phyloP scores from a whole-genome alignment of 352 stramenopile species.

The Globisporangium nunn region DNA sequence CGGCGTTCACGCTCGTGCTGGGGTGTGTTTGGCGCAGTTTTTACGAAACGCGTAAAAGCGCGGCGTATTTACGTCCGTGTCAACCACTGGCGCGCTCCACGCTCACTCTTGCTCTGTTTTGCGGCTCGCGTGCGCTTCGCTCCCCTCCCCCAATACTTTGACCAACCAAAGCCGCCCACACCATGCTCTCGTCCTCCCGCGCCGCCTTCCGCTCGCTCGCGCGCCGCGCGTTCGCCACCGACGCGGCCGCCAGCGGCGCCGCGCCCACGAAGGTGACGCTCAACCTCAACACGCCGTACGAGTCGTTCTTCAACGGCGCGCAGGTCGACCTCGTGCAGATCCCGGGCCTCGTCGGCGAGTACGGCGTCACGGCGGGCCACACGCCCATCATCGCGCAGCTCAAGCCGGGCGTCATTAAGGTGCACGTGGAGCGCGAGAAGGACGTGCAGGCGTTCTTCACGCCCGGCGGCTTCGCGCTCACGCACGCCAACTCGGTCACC shows the following conservation, averaged over 20 bases:
- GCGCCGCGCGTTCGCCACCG: conserved; percentile 41
- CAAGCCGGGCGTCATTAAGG: conserved; percentile 93
- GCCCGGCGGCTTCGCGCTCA: conserved; percentile 94
- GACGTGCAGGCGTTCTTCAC: conserved; percentile 97
- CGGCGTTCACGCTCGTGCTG: too few relatives aligned
- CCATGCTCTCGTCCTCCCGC: conserved; percentile 48
- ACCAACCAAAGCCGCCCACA: neutral
- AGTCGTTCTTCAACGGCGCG: conserved; percentile 75
- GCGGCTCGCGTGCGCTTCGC: neutral
- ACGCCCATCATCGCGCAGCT: conserved; percentile 95
- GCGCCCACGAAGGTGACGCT: conserved; percentile 79
- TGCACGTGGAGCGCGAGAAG: conserved; percentile 79
- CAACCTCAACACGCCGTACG: conserved; percentile 79
- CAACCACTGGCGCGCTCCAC: neutral
- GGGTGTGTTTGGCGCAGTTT: neutral
- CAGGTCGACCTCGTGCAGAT: conserved; percentile 91
- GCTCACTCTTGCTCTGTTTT: neutral
- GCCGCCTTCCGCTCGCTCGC: conserved; percentile 47
- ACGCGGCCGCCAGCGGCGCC: conserved; percentile 32
- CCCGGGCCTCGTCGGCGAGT: conserved; percentile 93
- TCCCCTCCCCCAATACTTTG: neutral
- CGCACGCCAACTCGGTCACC: conserved; percentile 93
- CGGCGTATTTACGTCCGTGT: neutral
- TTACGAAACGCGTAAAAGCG: neutral
- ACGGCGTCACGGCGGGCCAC: conserved; percentile 96